phyloP scores from a whole-genome alignment of 2,329 filamentous ascomycete species.

The Arthroderma sp. region DNA sequence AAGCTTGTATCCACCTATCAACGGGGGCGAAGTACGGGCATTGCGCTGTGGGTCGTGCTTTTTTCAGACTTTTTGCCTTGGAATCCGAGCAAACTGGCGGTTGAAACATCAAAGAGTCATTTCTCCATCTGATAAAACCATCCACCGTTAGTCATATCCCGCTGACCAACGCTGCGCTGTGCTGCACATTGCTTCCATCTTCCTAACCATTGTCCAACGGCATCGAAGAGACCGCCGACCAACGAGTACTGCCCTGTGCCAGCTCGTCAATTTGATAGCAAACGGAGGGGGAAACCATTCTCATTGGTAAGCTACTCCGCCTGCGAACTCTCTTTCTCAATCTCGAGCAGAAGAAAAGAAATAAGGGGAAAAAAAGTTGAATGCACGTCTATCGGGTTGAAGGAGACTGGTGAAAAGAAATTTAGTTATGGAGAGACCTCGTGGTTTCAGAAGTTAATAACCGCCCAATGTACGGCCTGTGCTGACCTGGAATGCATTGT shows the following conservation, averaged over 20 bases:
- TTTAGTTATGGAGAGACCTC: background rate
- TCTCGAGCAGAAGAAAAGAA: background rate
- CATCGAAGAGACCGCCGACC: background rate
- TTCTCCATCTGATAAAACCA: slow-evolving; percentile 1
- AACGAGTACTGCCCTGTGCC: background rate
- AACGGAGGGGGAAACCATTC: background rate
- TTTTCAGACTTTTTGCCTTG: background rate
- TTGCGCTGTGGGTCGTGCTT: slow-evolving; percentile 2
- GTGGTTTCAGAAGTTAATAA: background rate
- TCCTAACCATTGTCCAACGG: background rate
- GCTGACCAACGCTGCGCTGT: background rate
- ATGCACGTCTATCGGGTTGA: background rate
- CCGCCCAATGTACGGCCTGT: background rate
- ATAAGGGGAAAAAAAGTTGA: background rate
- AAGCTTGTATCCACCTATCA: slow-evolving; percentile 5
- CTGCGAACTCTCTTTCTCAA: background rate
- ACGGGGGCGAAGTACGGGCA: background rate
- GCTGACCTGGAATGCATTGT: background rate
- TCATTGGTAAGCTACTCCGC: slow-evolving; percentile 3
- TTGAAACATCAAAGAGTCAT: slow-evolving; percentile 4
- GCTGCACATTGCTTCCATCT: background rate
- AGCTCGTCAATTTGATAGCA: slow-evolving; percentile 1
- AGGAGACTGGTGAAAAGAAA: background rate
- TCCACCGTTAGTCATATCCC: background rate
- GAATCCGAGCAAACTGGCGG: background rate